Conservation (phyloP, 805 yeast genomes). For the Yarrowia sp. region DNA sequence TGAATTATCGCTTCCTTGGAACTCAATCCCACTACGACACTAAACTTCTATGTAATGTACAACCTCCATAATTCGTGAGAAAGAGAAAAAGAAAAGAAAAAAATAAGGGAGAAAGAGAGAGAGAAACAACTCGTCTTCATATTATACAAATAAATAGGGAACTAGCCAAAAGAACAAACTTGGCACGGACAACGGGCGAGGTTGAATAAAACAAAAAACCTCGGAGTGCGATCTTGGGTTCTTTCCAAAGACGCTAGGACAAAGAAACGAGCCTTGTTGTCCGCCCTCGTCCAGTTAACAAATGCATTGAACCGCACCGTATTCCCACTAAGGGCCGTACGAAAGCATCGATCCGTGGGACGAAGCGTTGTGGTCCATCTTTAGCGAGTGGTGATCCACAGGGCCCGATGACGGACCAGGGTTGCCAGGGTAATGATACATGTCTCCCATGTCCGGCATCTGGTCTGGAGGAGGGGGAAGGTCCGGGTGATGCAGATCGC, state of each 20-base stretch:
- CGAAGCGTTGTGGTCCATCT: constrained; percentile 4
- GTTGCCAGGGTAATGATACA: constrained; percentile 12
- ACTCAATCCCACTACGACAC: constrained; percentile 1
- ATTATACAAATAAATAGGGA: constrained; percentile 35
- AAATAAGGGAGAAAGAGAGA: neutral
- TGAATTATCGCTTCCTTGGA: constrained; percentile 22
- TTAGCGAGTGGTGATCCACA: constrained; percentile 8
- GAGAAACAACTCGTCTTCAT: constrained; percentile 8
- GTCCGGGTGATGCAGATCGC: constrained; percentile 7
- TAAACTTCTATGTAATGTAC: neutral
- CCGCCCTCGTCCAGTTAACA: neutral
- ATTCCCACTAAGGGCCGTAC: constrained; percentile 7
- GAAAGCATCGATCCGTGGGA: constrained; percentile 20
- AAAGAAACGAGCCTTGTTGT: constrained; percentile 4
- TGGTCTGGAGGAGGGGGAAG: neutral
- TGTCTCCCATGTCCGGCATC: constrained; percentile 12
- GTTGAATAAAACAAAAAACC: neutral
- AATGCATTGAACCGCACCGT: constrained; percentile 23
- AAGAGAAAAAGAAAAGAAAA: too few relatives aligned
- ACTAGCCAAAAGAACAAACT: constrained; percentile 2
- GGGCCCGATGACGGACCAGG: neutral
- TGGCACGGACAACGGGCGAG: constrained; percentile 7
- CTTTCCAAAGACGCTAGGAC: constrained; percentile 7
- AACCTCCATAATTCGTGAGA: neutral
- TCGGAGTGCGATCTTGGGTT: neutral